These are phyloP conservation scores for Lunularia cruciata DNA, from an alignment of 225 moss, liverwort and hornwort species.

Conservation along the genomic window DNA sequence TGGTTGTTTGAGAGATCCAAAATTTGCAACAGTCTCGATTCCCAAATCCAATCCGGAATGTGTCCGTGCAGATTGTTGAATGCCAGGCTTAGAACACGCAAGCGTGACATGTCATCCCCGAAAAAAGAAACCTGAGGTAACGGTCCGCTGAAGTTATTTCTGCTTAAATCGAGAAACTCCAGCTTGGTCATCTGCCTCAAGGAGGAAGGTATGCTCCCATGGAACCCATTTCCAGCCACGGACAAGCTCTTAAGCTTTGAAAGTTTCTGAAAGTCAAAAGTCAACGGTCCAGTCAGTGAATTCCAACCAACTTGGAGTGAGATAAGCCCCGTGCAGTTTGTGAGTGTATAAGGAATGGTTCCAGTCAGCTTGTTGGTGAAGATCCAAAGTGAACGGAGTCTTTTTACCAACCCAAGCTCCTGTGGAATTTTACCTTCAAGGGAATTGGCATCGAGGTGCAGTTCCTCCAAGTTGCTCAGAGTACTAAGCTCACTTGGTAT, in stretches of 20 bases:
- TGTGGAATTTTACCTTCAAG: constrained; percentile 30
- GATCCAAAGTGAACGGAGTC: constrained; percentile 21
- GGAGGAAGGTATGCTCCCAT: constrained; percentile 43
- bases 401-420: constrained; percentile 8
- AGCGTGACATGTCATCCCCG: background rate
- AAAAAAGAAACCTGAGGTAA: background rate
- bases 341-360: constrained; percentile 15
- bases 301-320: constrained; percentile 40
- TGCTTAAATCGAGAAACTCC: constrained; percentile 27
- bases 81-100: background rate
- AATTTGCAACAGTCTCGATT: background rate
- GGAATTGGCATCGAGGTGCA: constrained; percentile 17
- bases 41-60: background rate
- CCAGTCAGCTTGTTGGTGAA: constrained; percentile 29
- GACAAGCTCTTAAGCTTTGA: constrained; percentile 39
- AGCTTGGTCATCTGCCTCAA: constrained; percentile 42
- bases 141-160: constrained; percentile 41
- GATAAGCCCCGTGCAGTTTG: constrained; percentile 20
- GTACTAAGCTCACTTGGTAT: background rate
- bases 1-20: background rate
- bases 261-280: constrained; percentile 42
- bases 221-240: constrained; percentile 40
- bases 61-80: background rate
- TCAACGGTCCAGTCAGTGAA: constrained; percentile 28
- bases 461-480: background rate